Evolutionary conservation across 2,329 filamentous ascomycete genomes (phyloP).

Genomic region (Colletotrichum lini): DNA sequence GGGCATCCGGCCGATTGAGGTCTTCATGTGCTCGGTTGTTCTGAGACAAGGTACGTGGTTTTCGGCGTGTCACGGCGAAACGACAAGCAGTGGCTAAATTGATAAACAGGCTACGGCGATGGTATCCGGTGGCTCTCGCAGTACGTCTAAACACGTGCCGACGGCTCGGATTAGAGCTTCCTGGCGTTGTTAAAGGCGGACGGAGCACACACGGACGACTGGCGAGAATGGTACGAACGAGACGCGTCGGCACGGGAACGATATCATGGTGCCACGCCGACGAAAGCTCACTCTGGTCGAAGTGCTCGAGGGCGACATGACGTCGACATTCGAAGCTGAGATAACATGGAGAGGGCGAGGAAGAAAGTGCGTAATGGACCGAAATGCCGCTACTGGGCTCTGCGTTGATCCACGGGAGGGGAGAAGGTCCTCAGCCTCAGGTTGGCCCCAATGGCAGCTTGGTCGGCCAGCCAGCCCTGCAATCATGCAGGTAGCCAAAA

Average conservation of each 20-base stretch:
- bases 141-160: slow-evolving; percentile 77
- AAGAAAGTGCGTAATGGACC: slow-evolving; percentile 33
- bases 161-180: slow-evolving; percentile 24
- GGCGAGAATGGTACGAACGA: slow-evolving; percentile 24
- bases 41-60: slow-evolving; percentile 86
- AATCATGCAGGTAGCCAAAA: slow-evolving; percentile 25
- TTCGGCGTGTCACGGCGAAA: not conserved
- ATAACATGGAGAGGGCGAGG: slow-evolving; percentile 15
- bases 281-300: slow-evolving; percentile 30
- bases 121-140: slow-evolving; percentile 93
- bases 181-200: slow-evolving; percentile 34
- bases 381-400: slow-evolving; percentile 21
- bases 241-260: slow-evolving; percentile 26
- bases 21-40: slow-evolving; percentile 99
- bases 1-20: slow-evolving; percentile 93
- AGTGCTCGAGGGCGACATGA: slow-evolving; percentile 18
- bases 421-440: not conserved
- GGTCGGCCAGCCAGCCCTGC: not conserved
- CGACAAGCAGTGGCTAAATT: slow-evolving; percentile 38
- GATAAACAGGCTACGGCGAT: slow-evolving; percentile 80
- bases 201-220: slow-evolving; percentile 27
- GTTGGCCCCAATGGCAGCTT: not conserved
- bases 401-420: slow-evolving; percentile 5
- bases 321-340: slow-evolving; percentile 9
- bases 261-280: slow-evolving; percentile 34